Percentiles rank a stretch among this genome's conserved stretches.
Evolutionary conservation across 257 asterid genomes (phyloP).

Genomic region (Leonotis leonurus): DNA sequence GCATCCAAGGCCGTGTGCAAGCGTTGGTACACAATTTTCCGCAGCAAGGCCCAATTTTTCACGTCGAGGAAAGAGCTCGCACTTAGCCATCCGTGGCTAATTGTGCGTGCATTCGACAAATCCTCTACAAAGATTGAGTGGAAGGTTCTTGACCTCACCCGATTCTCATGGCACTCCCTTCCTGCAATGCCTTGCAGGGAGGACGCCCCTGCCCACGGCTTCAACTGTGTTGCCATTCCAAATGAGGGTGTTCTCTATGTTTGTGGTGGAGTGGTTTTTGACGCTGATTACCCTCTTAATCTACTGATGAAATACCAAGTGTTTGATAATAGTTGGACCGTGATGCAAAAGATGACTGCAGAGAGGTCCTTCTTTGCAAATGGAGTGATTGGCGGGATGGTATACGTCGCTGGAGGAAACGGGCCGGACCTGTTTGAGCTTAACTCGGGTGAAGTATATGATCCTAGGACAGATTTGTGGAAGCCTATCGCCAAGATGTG

Average conservation of each 20-base stretch:
- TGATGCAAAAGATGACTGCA: slow-evolving; percentile 71
- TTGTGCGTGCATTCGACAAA: slow-evolving; percentile 67
- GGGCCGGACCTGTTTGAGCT: slow-evolving; percentile 72
- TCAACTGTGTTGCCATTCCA: slow-evolving; percentile 68
- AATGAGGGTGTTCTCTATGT: slow-evolving; percentile 61
- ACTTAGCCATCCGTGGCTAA: slow-evolving; percentile 76
- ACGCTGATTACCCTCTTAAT: slow-evolving; percentile 72
- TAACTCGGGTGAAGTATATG: slow-evolving; percentile 63
- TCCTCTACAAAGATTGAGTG: slow-evolving; percentile 69
- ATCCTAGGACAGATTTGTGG: slow-evolving; percentile 61
- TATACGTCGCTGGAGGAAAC: slow-evolving; percentile 89
- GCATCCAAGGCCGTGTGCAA: slow-evolving; percentile 51
- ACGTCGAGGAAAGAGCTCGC: slow-evolving; percentile 59
- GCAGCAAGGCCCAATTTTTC: slow-evolving; percentile 63
- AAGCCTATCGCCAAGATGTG: slow-evolving; percentile 58
- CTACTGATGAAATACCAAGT: slow-evolving; percentile 73
- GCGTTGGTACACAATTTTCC: slow-evolving; percentile 72
- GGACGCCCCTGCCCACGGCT: slow-evolving; percentile 73
- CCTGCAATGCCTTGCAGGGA: slow-evolving; percentile 93
- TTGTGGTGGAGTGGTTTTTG: slow-evolving; percentile 72
- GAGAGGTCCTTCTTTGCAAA: slow-evolving; percentile 79
- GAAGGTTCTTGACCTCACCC: slow-evolving; percentile 67
- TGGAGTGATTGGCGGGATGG: slow-evolving; percentile 68
- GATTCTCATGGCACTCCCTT: slow-evolving; percentile 66
- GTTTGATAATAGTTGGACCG: slow-evolving; percentile 66